These are phyloP conservation scores for Russula olivacea DNA, from an alignment of 768 basidiomycete genomes.

Conservation along the genomic window DNA sequence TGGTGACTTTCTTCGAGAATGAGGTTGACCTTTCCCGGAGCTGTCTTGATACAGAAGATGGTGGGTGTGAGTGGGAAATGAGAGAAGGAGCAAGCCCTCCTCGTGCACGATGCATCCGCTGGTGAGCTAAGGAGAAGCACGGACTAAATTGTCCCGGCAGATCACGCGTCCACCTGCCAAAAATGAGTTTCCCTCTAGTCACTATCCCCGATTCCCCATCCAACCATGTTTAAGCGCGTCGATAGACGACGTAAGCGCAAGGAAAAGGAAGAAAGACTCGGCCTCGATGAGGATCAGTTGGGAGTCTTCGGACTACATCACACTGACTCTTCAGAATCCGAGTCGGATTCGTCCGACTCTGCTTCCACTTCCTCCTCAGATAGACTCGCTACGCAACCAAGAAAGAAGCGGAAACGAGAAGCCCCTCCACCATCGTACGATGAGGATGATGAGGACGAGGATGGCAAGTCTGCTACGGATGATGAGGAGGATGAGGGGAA, in stretches of 20 bases:
- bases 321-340: constrained; percentile 67
- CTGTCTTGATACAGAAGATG: not conserved
- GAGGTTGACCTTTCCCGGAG: not conserved
- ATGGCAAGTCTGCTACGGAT: constrained; percentile 24
- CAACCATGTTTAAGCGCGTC: constrained; percentile 70
- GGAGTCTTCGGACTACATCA: constrained; percentile 62
- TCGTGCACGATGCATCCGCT: constrained; percentile 14
- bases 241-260: constrained; percentile 57
- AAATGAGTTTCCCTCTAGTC: not conserved
- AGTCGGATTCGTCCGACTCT: constrained; percentile 35
- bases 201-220: not conserved
- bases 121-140: not conserved
- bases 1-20: not conserved
- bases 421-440: constrained; percentile 29
- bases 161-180: not conserved
- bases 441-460: constrained; percentile 28
- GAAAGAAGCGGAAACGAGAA: constrained; percentile 11
- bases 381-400: not conserved
- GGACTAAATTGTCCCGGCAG: too few species aligned
- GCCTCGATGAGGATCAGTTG: constrained; percentile 57
- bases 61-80: not conserved
- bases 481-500: constrained; percentile 27
- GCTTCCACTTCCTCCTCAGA: constrained; percentile 30
- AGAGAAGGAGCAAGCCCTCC: constrained; percentile 6
- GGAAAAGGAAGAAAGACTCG: constrained; percentile 60